Evolutionary conservation across 106 monocot species (phyloP).

Genomic region (Gastrodia elata): DNA sequence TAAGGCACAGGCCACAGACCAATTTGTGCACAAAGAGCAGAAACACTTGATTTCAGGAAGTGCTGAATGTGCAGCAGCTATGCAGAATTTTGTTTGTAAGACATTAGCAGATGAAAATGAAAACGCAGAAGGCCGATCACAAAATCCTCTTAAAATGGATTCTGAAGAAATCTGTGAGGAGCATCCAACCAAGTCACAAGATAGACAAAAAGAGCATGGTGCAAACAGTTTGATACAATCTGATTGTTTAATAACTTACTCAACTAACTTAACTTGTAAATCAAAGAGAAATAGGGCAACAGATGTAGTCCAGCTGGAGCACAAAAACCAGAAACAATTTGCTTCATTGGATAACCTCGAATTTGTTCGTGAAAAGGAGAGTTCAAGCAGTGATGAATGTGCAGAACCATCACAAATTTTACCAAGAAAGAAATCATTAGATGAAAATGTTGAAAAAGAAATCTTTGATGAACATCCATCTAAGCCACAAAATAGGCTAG

Average conservation of each 20-base stretch:
- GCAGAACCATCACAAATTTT: too few species aligned
- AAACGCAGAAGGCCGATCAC: too few species aligned
- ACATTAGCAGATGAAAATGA: too few species aligned
- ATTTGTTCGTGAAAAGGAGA: too few species aligned
- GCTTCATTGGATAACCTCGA: neutral
- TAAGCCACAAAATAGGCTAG: neutral
- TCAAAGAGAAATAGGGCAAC: neutral
- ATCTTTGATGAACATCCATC: conserved; percentile 5
- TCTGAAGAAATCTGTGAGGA: too few species aligned
- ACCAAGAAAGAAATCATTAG: too few species aligned
- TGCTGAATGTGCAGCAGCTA: too few species aligned
- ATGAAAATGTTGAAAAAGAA: too few species aligned
- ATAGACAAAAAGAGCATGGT: neutral
- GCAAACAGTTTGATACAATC: conserved; percentile 9
- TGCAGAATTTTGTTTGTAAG: too few species aligned
- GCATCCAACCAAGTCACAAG: neutral
- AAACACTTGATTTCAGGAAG: too few species aligned
- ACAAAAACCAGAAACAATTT: neutral
- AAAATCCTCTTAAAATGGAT: too few species aligned
- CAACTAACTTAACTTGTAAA: conserved; percentile 21
- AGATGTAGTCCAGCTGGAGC: neutral
- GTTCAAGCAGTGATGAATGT: too few species aligned
- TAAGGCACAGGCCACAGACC: neutral
- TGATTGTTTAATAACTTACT: conserved; percentile 35
- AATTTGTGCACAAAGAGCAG: neutral